Conservation (phyloP, 2,329 filamentous ascomycete genomes). For the Pyrenochaeta sp. region DNA sequence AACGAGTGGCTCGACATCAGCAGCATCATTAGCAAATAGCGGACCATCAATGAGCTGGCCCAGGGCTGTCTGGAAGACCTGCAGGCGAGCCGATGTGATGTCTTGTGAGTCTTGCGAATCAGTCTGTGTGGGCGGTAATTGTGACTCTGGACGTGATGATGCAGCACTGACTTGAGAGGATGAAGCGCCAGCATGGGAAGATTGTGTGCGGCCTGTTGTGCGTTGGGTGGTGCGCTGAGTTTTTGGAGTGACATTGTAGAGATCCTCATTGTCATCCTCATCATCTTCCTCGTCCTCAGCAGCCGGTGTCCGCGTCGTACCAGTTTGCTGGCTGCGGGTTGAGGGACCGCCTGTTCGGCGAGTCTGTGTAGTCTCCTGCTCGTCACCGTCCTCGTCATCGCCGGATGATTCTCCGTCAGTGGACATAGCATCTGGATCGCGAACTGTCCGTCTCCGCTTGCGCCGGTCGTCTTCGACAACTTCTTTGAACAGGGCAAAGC, state of each 20-base stretch:
- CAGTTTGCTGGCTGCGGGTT: conserved; percentile 44
- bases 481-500: conserved; percentile 98
- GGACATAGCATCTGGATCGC: conserved; percentile 63
- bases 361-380: conserved; percentile 36
- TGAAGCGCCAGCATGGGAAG: conserved; percentile 46
- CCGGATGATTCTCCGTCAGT: conserved; percentile 67
- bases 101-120: conserved; percentile 52
- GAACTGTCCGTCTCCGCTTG: conserved; percentile 81
- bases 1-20: conserved; percentile 77
- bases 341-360: conserved; percentile 50
- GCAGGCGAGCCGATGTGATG: conserved; percentile 70
- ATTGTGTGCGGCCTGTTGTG: conserved; percentile 45
- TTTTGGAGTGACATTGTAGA: conserved; percentile 62
- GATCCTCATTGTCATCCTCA: conserved; percentile 63
- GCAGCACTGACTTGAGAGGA: conserved; percentile 74
- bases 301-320: conserved; percentile 41
- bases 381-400: conserved; percentile 67
- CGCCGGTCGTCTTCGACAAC: conserved; percentile 79
- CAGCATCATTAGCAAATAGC: conserved; percentile 88
- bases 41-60: conserved; percentile 83
- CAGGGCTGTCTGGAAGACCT: conserved; percentile 79
- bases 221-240: conserved; percentile 59
- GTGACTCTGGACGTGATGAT: conserved; percentile 80
- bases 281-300: conserved; percentile 56
- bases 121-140: conserved; percentile 66